Conservation (phyloP, 176 grass and related monocot genomes). For the Oropetium thomaeum region DNA sequence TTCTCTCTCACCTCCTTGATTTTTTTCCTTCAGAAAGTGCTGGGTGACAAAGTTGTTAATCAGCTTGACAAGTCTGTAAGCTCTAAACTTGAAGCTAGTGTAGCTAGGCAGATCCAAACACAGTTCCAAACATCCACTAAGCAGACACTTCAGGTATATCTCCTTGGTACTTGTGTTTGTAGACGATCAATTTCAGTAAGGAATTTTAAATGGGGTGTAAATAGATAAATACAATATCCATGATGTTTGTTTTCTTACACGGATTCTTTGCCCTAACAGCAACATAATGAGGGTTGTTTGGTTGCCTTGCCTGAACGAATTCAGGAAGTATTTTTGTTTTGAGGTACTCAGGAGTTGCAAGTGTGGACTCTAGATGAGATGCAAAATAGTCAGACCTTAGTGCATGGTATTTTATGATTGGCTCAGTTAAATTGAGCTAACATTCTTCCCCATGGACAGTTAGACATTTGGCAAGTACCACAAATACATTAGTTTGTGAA, state of each 20-base stretch:
- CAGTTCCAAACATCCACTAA: constrained; percentile 81
- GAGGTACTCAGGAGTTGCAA: background rate
- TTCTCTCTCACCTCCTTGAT: constrained; percentile 13
- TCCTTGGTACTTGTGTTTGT: background rate
- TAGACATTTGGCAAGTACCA: background rate
- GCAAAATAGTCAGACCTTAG: background rate
- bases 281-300: background rate
- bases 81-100: constrained; percentile 71
- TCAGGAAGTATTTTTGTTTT: background rate
- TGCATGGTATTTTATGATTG: background rate
- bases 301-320: constrained; percentile 12
- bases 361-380: background rate
- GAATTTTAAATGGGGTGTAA: background rate
- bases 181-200: constrained; percentile 14
- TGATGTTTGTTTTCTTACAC: background rate
- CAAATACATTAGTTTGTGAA: background rate
- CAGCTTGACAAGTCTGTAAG: constrained; percentile 82
- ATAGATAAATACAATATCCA: background rate
- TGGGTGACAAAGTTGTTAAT: constrained; percentile 82
- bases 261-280: background rate
- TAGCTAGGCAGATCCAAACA: constrained; percentile 79
- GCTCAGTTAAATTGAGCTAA: background rate
- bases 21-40: constrained; percentile 55
- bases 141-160: constrained; percentile 77
- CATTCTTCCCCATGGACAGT: background rate